Base-by-base conservation (phyloP, 1,139 yeast species). In the Taphrina flavorubra region DNA sequence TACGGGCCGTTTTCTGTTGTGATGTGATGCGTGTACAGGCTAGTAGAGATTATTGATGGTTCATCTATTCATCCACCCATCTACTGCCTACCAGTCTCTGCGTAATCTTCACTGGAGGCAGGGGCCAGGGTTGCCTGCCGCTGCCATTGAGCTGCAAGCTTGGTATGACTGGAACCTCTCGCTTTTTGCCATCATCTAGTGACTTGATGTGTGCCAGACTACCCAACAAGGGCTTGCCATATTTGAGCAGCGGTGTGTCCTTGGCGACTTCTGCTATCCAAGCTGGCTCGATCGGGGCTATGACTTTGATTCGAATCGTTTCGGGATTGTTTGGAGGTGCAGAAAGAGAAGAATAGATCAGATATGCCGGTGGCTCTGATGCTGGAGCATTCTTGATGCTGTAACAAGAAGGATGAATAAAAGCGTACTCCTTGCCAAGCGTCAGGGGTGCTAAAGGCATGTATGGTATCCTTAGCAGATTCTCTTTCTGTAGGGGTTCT, bases 101-200 rank as follows among this genome's bases (percentile, higher is more conserved):
- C 18, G 49, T 57, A 16, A 65, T 47, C 44, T 51, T 58, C n/a
- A 55, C 60, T n/a, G 70, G 53, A 42, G 70, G 68, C 36, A 68
- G 44, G n/a, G 40, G 16, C 70, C 70, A 68, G 14, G 62, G 60
- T 36, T 64, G 61, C 20, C 67, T 51, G n/a, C 70, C 70, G n/a
- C 65, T 62, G 20, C 70, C 70, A 47, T 53, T 47, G 20, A 59
- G 34, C 36, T 51, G 63, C 11, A 68, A 13, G 44, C 64, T 68
- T 36, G 70, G 70, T 39, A 68, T 56, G 13, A 67, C 70, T 36
- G 60, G 60, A 6, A 64, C 65, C 37, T 55, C 42, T 16, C 70
- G 37, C n/a, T 51, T 51, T 34, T 49, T 20, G 20, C 69, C 69
- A 6, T 40, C 58, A 18, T 44, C 61, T 14, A 46, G 40, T 13